Percentiles rank a stretch among this genome's conserved stretches.
phyloP scores from a whole-genome alignment of 108 stramenopile genomes.

The Bacterosira constricta region DNA sequence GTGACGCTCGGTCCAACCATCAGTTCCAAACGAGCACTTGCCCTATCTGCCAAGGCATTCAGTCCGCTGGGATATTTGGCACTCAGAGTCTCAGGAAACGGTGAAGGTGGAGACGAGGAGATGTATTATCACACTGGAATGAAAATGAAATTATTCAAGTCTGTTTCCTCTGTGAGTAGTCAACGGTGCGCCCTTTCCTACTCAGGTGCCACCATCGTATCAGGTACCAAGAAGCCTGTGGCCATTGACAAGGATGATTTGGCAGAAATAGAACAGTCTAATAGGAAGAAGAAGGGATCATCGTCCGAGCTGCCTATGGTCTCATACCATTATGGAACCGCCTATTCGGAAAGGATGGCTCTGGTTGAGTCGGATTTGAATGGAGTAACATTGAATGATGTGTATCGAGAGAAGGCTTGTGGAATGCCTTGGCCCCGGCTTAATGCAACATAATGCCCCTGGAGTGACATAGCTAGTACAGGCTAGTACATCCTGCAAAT shows the following conservation, averaged over 20 bases:
- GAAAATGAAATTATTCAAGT: slow-evolving; percentile 48
- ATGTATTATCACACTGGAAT: slow-evolving; percentile 71
- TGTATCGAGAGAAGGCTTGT: slow-evolving; percentile 50
- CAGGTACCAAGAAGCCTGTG: slow-evolving; percentile 35
- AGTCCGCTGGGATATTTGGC: slow-evolving; percentile 50
- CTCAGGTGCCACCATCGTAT: slow-evolving; percentile 34
- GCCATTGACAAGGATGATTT: slow-evolving; percentile 35
- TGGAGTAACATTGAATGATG: slow-evolving; percentile 47
- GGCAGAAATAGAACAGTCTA: slow-evolving; percentile 35
- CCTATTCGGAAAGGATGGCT: slow-evolving; percentile 53
- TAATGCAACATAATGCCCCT: too few species aligned
- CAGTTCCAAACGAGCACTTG: slow-evolving; percentile 51
- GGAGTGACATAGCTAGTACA: too few species aligned
- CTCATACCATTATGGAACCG: slow-evolving; percentile 54
- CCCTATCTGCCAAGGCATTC: slow-evolving; percentile 43
- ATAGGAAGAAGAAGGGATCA: slow-evolving; percentile 26
- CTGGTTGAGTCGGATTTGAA: slow-evolving; percentile 32
- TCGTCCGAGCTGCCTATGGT: slow-evolving; percentile 40
- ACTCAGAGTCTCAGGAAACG: slow-evolving; percentile 28
- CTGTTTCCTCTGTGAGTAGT: slow-evolving; percentile 4
- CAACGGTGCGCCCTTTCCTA: slow-evolving; percentile 37
- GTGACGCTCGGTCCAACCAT: slow-evolving; percentile 72
- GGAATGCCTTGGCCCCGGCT: not conserved
- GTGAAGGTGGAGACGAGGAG: slow-evolving; percentile 44
- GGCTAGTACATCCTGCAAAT: too few species aligned